Evolutionary conservation across 805 yeast genomes (phyloP).

Genomic region (Myxozyma lipomycoides): DNA sequence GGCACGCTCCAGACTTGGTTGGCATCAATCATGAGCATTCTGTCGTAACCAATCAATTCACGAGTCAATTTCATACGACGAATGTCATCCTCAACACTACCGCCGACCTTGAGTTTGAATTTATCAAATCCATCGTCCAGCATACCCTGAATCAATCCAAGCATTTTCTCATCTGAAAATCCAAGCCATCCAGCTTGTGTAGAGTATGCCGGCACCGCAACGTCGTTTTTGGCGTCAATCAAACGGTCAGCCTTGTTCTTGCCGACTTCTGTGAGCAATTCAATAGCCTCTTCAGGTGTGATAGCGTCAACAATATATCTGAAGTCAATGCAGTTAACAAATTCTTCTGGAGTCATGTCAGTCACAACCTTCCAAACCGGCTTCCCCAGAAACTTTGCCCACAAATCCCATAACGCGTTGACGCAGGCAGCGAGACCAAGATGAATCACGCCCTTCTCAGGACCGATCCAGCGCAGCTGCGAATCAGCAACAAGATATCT

Average conservation of each 20-base stretch:
- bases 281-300: constrained; percentile 44
- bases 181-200: constrained; percentile 49
- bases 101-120: constrained; percentile 45
- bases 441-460: constrained; percentile 45
- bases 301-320: constrained; percentile 44
- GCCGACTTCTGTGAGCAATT: constrained; percentile 35
- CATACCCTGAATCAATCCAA: constrained; percentile 36
- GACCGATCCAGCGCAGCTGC: constrained; percentile 46
- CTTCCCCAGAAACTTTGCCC: constrained; percentile 41
- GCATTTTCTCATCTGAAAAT: constrained; percentile 43
- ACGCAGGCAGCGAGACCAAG: constrained; percentile 43
- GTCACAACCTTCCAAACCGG: constrained; percentile 45
- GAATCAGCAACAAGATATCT: constrained; percentile 41
- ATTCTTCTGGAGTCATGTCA: constrained; percentile 44
- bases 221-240: constrained; percentile 36
- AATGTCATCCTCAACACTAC: constrained; percentile 40
- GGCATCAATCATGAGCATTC: constrained; percentile 38
- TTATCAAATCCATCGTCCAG: constrained; percentile 40
- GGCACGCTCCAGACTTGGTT: constrained; percentile 41
- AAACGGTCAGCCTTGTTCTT: constrained; percentile 38
- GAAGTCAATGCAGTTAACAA: constrained; percentile 43
- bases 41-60: constrained; percentile 42
- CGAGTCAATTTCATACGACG: constrained; percentile 40
- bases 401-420: constrained; percentile 45
- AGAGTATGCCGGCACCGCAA: constrained; percentile 45